Evolutionary conservation across 768 basidiomycete genomes (phyloP).

Genomic region (Krasilnikovozyma curviuscula): DNA sequence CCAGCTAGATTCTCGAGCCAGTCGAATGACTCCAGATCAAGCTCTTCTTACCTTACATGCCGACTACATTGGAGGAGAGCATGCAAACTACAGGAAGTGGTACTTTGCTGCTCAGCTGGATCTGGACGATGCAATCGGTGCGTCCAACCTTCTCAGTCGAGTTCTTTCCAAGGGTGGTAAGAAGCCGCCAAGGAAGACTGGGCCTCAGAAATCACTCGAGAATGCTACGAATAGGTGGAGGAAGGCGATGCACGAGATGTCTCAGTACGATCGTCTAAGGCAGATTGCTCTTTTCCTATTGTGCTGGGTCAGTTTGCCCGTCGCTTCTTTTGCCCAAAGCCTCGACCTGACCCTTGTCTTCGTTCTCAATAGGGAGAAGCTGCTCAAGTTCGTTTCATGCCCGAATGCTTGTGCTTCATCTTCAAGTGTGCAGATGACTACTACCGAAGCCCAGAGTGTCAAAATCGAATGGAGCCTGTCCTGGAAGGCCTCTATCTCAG

Average conservation of each 20-base stretch:
- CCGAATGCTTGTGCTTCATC: conserved; percentile 95
- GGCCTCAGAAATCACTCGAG: conserved; percentile 55
- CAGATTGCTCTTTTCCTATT: conserved; percentile 90
- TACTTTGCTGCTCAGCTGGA: conserved; percentile 98
- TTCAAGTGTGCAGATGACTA: conserved; percentile 99
- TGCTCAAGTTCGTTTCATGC: conserved; percentile 87
- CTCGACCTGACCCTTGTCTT: too few relatives aligned
- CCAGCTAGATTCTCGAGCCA: conserved; percentile 83
- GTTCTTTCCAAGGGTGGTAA: conserved; percentile 49
- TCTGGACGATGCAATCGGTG: conserved; percentile 88
- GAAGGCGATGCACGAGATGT: conserved; percentile 97
- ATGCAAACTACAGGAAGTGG: conserved; percentile 99
- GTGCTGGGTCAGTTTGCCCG: too few relatives aligned
- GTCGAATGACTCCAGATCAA: conserved; percentile 90
- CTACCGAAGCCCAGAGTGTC: conserved; percentile 96
- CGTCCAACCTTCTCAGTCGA: conserved; percentile 70
- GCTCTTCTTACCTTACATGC: conserved; percentile 89
- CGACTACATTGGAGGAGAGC: conserved; percentile 95
- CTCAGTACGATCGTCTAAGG: conserved; percentile 85
- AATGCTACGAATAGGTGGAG: conserved; percentile 83
- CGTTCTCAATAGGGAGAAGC: too few relatives aligned
- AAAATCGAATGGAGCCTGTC: conserved; percentile 73
- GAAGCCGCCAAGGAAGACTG: conserved; percentile 20
- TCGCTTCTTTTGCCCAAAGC: too few relatives aligned
- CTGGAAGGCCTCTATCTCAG: conserved; percentile 89